Evolutionary conservation across 2,329 filamentous ascomycete genomes (phyloP), one percentile per base, ranked within the genome.

Genomic region (Stylonectria norvegica): DNA sequence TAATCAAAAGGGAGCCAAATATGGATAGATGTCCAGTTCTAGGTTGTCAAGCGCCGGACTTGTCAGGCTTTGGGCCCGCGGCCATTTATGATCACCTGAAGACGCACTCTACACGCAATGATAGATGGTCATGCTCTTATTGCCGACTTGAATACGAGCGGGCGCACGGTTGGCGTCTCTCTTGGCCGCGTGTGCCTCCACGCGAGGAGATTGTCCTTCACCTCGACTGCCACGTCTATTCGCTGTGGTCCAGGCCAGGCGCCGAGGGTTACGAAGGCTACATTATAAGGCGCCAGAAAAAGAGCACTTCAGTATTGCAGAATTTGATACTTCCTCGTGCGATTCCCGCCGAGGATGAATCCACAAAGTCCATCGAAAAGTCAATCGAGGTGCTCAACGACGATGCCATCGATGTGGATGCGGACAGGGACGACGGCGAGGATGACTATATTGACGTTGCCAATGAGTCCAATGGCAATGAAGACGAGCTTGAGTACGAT

Each of bases 161-260:
- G n/a, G n/a, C n/a, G n/a, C n/a, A n/a, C n/a, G n/a, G n/a, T n/a
- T n/a, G n/a, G n/a, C n/a, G n/a, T n/a, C n/a, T n/a, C n/a, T n/a
- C n/a, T n/a, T n/a, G n/a, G n/a, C n/a, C n/a, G n/a, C n/a, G n/a
- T n/a, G n/a, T n/a, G n/a, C n/a, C n/a, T 3, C 29, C 38, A 3
- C 9, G 17, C 0, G 16, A 38, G 1, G 46, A 52, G 4, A 45
- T 49, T n/a, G 38, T 44, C 29, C 38, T 42, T 29, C 53, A 56
- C 29, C 20, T 53, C 12, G 53, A 56, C 18, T 56, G 51, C 3
- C 53, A 56, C 30, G 18, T 49, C 23, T 42, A 53, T 9, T 3
- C 29, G 1, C 53, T 56, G 5, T 56, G 53, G 53, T n/a, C n/a
- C n/a, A n/a, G n/a, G n/a, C n/a, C n/a, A n/a, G n/a, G n/a, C n/a